Evolutionary conservation across 768 basidiomycete genomes (phyloP), one percentile per base, ranked within the genome.

Genomic region (Lyophyllum decastes): DNA sequence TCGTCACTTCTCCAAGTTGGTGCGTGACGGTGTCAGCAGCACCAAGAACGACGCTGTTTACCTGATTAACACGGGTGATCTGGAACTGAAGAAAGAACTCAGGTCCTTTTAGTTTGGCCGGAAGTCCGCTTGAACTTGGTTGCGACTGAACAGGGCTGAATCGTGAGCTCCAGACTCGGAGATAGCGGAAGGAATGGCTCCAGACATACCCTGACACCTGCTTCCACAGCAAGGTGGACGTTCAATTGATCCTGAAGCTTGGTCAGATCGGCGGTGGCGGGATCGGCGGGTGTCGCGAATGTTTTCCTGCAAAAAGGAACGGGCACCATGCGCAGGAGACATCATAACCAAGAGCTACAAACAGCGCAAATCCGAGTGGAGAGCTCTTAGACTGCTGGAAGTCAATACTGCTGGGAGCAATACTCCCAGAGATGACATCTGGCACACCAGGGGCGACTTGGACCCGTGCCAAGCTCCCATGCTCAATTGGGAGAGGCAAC

Each of bases 21-120:
- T 71, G 70, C 12, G 58, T 61, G n/a, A 71, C 69, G 0, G 67
- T 68, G 47, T 67, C 66, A 11, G 66, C 70, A n/a, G 53, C 67
- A 25, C 38, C 57, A 2, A 71, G 40, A 12, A 17, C 40, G 3
- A 63, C 63, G 10, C 70, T 67, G 7, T 66, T 52, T 1, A 65
- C 70, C 9, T 65, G 63, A 47, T 68, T 55, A 0, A 67, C 68
- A 17, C 70, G 68, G 10, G 68, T 62, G 30, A 71, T 69, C 59
- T 70, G 70, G 63, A 71, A 71, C 45, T 71, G 68, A 30, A 71
- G 55, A 60, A 71, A 71, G 59, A 70, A 70, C 41, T 71, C 67
- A 12, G 68, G 67, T 22, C 68, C 70, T 54, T 71, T 70, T n/a
- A 71, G 60, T 35, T 61, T 60, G 5, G 54, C 61, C 21, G 70